A percentile compares a stretch with the other conserved stretches of the same genome.
phyloP scores from a whole-genome alignment of 2,329 filamentous ascomycete genomes.

The Colletotrichum lindemuthianum region DNA sequence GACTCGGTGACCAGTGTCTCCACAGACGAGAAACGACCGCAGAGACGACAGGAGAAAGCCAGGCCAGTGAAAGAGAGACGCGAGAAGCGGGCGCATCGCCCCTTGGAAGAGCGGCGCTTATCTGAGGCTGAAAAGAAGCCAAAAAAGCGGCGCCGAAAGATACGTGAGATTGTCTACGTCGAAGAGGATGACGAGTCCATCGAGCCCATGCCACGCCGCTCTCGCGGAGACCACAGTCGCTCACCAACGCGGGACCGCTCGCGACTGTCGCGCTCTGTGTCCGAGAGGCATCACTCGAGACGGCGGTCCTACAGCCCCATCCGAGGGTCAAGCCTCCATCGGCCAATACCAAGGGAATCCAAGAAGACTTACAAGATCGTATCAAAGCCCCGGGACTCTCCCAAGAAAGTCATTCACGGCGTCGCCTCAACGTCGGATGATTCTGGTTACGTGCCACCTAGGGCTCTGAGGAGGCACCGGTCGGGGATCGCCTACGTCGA shows the following conservation, averaged over 20 bases:
- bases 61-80: conserved; percentile 19
- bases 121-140: conserved; percentile 30
- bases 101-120: conserved; percentile 34
- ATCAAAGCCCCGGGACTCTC: conserved; percentile 20
- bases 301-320: conserved; percentile 24
- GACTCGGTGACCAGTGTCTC: conserved; percentile 51
- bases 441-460: conserved; percentile 18
- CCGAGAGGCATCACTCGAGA: conserved; percentile 26
- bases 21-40: conserved; percentile 44
- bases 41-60: conserved; percentile 29
- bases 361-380: conserved; percentile 12
- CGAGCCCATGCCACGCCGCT: conserved; percentile 15
- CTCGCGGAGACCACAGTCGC: conserved; percentile 19
- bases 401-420: conserved; percentile 16
- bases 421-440: background rate
- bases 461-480: conserved; percentile 17
- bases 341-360: background rate
- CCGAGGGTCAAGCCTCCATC: conserved; percentile 23
- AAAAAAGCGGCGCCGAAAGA: conserved; percentile 21
- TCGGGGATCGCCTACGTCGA: conserved; percentile 29
- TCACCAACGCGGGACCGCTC: conserved; percentile 32
- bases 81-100: conserved; percentile 8
- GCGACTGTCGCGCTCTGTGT: conserved; percentile 30
- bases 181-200: conserved; percentile 30
- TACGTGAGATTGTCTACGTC: conserved; percentile 28